A percentile compares a stretch with the other conserved stretches of the same genome.
Conservation (phyloP, 371 early-diverging fungal genomes). For the Circinella minor region DNA sequence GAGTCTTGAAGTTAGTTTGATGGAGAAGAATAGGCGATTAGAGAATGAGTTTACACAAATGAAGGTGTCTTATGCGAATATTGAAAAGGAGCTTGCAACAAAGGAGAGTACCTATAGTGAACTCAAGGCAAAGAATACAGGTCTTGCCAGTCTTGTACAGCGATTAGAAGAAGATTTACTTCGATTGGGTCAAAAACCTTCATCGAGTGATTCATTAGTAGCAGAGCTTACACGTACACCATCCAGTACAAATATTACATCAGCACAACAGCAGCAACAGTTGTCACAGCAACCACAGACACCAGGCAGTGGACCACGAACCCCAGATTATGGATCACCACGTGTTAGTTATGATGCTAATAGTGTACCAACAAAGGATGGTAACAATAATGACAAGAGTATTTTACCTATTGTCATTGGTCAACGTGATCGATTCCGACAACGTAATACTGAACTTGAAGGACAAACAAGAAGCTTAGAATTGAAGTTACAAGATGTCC, state of each 20-base stretch:
- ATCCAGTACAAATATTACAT: conserved; percentile 16
- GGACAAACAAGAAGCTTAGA: conserved; percentile 66
- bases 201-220: conserved; percentile 12
- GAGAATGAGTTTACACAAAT: conserved; percentile 76
- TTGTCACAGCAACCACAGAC: neutral
- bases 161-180: conserved; percentile 78
- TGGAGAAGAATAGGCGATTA: conserved; percentile 84
- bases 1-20: conserved; percentile 74
- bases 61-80: conserved; percentile 57
- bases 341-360: conserved; percentile 33
- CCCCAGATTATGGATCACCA: conserved; percentile 27
- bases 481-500: conserved; percentile 67
- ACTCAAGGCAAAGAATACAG: conserved; percentile 39
- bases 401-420: conserved; percentile 86
- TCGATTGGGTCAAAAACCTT: conserved; percentile 43
- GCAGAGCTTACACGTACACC: conserved; percentile 26
- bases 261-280: conserved; percentile 6
- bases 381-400: conserved; percentile 47
- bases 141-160: conserved; percentile 64
- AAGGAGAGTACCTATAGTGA: conserved; percentile 31
- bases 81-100: conserved; percentile 39
- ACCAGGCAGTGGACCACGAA: conserved; percentile 11
- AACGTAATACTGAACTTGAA: conserved; percentile 83
- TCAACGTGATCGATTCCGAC: conserved; percentile 90
- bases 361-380: conserved; percentile 21